Evolutionary conservation across 345 rosid genomes (phyloP).

Genomic region (Citrus glauca): DNA sequence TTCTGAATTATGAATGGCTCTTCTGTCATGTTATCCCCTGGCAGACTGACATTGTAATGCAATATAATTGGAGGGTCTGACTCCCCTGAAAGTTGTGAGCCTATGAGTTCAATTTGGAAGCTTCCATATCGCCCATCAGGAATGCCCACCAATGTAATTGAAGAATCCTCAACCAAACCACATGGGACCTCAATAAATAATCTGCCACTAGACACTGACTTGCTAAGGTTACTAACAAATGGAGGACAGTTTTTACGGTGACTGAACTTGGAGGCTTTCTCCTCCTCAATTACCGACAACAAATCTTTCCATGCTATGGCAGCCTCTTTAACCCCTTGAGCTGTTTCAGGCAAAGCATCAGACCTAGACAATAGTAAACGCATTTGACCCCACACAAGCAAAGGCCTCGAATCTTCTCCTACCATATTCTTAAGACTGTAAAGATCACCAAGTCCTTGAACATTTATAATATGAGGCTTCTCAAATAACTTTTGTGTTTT

Average conservation of each 20-base stretch:
- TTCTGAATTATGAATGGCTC: conserved; percentile 63
- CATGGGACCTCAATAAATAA: conserved; percentile 65
- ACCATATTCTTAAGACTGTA: conserved; percentile 48
- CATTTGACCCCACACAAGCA: conserved; percentile 71
- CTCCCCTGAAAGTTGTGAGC: conserved; percentile 45
- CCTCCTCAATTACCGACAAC: conserved; percentile 28
- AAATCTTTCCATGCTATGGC: conserved; percentile 59
- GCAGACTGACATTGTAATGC: conserved; percentile 58
- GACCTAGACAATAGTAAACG: conserved; percentile 59
- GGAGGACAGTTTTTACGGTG: conserved; percentile 43
- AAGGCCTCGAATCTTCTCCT: conserved; percentile 33
- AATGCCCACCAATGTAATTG: conserved; percentile 68
- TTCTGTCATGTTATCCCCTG: conserved; percentile 60
- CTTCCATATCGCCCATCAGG: conserved; percentile 48
- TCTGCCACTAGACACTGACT: conserved; percentile 25
- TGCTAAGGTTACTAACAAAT: conserved; percentile 36
- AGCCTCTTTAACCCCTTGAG: conserved; percentile 78
- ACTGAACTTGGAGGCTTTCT: conserved; percentile 22
- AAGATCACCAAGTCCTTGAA: conserved; percentile 54
- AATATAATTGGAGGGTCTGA: conserved; percentile 43
- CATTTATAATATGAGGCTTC: conserved; percentile 39
- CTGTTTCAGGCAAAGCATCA: conserved; percentile 71
- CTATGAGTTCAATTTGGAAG: conserved; percentile 61
- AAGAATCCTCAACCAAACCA: conserved; percentile 74
- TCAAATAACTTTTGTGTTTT: conserved; percentile 17